Conservation (phyloP, 306 rosid genomes). For the Glycine soja region DNA sequence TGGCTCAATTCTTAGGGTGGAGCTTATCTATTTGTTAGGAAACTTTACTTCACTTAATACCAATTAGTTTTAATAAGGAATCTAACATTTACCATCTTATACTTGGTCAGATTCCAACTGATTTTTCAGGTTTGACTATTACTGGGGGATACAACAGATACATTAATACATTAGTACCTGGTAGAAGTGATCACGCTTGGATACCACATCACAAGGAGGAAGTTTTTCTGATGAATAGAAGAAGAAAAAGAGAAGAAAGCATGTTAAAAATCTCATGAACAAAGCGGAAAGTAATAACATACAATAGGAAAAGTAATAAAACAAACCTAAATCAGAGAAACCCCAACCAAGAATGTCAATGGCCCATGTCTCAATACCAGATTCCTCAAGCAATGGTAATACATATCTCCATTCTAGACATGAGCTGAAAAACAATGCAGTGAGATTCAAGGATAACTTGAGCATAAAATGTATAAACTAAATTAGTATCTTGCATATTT, state of each 20-base stretch:
- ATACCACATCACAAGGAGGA: slow-evolving; percentile 75
- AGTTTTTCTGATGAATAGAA: slow-evolving; percentile 64
- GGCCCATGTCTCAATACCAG: slow-evolving; percentile 93
- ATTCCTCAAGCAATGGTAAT: slow-evolving; percentile 83
- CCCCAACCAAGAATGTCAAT: slow-evolving; percentile 99
- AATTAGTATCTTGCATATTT: slow-evolving; percentile 28
- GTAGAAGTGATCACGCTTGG: slow-evolving; percentile 85
- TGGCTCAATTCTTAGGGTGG: neutral
- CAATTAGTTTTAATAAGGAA: neutral
- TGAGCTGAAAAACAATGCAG: slow-evolving; percentile 73
- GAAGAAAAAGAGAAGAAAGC: slow-evolving; percentile 8
- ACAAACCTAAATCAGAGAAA: slow-evolving; percentile 90
- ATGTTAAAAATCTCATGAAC: slow-evolving; percentile 1
- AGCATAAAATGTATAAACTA: slow-evolving; percentile 30
- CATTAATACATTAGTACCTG: slow-evolving; percentile 61
- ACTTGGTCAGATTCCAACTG: neutral
- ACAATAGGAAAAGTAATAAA: slow-evolving; percentile 34
- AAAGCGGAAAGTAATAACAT: slow-evolving; percentile 20
- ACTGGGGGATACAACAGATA: neutral
- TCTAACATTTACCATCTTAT: neutral
- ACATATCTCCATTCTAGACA: slow-evolving; percentile 97
- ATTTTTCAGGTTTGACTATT: slow-evolving; percentile 16
- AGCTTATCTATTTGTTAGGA: neutral
- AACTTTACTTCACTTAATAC: neutral
- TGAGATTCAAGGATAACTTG: slow-evolving; percentile 48